phyloP scores from a whole-genome alignment of 2,329 filamentous ascomycete genomes.

The Calonectria henricotiae region DNA sequence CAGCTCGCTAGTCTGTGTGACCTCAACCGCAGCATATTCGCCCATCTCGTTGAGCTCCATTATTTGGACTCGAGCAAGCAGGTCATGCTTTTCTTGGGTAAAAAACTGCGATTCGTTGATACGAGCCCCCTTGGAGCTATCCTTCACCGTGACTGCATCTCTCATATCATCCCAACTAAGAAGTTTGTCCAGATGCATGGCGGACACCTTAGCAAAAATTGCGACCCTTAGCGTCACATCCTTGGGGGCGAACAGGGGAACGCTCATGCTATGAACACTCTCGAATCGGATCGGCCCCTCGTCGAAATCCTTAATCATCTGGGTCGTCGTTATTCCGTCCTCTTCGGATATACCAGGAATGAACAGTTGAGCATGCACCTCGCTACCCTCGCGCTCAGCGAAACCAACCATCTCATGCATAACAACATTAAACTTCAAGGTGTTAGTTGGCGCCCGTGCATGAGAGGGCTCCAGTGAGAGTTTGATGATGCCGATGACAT shows the following conservation, averaged over 20 bases:
- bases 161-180: slow-evolving; percentile 99
- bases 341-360: slow-evolving; percentile 92
- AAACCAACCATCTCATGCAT: slow-evolving; percentile 98
- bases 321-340: slow-evolving; percentile 93
- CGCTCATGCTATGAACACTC: slow-evolving; percentile 98
- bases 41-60: slow-evolving; percentile 93
- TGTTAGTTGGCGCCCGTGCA: slow-evolving; percentile 91
- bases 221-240: slow-evolving; percentile 87
- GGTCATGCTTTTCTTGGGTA: slow-evolving; percentile 92
- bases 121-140: slow-evolving; percentile 73
- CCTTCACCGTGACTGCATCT: slow-evolving; percentile 77
- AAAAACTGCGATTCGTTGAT: slow-evolving; percentile 95
- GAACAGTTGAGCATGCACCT: slow-evolving; percentile 97
- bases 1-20: slow-evolving; percentile 86
- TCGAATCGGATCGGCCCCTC: slow-evolving; percentile 94
- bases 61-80: slow-evolving; percentile 90
- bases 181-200: slow-evolving; percentile 96
- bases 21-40: slow-evolving; percentile 93
- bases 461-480: slow-evolving; percentile 94
- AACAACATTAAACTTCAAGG: slow-evolving; percentile 97
- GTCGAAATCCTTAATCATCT: slow-evolving; percentile 94
- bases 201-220: slow-evolving; percentile 91
- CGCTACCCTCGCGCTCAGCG: slow-evolving; percentile 93
- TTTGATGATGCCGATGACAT: slow-evolving; percentile 91
- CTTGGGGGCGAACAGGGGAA: slow-evolving; percentile 81